phyloP scores from a whole-genome alignment of 306 rosid species.

The Ammopiptanthus mongolicus region DNA sequence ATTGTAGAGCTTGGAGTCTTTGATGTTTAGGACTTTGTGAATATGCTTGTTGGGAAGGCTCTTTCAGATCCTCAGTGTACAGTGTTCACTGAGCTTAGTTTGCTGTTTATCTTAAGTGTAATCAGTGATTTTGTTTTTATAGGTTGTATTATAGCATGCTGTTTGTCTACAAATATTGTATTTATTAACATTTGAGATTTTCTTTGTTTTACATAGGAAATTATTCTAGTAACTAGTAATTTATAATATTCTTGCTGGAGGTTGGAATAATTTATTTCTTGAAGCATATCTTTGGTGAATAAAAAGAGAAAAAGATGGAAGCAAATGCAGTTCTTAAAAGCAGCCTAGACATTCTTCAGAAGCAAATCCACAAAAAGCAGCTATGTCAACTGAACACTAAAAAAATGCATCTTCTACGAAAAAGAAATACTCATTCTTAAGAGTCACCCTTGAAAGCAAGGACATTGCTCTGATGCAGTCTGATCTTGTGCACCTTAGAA shows the following conservation, averaged over 20 bases:
- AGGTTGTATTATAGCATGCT: not conserved
- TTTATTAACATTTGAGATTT: not conserved
- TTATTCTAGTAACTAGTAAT: not conserved
- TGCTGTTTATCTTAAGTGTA: not conserved
- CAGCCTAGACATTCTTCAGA: not conserved
- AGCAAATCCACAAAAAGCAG: not conserved
- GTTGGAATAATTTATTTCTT: not conserved
- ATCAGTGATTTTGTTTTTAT: not conserved
- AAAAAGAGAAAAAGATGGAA: not conserved
- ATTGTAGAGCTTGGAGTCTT: not conserved
- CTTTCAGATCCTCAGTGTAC: not conserved
- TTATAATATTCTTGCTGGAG: not conserved
- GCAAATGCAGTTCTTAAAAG: not conserved
- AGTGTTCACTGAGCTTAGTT: not conserved
- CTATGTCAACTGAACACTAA: not conserved
- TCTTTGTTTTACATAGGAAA: not conserved
- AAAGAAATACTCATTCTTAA: not conserved
- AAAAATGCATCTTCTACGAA: not conserved
- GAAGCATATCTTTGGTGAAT: not conserved
- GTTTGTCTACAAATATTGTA: not conserved
- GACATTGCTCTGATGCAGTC: too few species aligned
- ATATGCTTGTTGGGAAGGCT: not conserved
- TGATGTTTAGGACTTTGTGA: not conserved
- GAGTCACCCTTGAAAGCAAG: not conserved
- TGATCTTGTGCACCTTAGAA: too few species aligned